Percentiles rank a stretch among this genome's conserved stretches.
Conservation (phyloP, 2,329 filamentous ascomycete genomes). For the Chaetomium globosum region DNA sequence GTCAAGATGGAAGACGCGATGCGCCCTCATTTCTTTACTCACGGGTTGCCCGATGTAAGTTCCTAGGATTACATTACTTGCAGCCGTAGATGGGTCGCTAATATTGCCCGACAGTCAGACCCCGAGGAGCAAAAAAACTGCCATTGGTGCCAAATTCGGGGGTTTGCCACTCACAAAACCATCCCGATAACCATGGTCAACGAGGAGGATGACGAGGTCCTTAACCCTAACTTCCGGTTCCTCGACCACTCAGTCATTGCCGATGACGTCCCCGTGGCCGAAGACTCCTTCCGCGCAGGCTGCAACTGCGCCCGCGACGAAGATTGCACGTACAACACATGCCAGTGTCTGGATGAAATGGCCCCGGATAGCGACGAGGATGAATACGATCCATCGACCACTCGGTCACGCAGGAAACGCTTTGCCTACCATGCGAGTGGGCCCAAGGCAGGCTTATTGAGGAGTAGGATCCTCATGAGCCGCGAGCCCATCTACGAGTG, state of each 20-base stretch:
- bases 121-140: slow-evolving; percentile 48
- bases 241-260: slow-evolving; percentile 64
- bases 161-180: slow-evolving; percentile 52
- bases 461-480: slow-evolving; percentile 55
- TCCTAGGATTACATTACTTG: too few species aligned
- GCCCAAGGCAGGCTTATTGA: slow-evolving; percentile 54
- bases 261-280: slow-evolving; percentile 61
- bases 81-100: slow-evolving; percentile 18
- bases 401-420: slow-evolving; percentile 43
- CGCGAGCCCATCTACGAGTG: slow-evolving; percentile 76
- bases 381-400: slow-evolving; percentile 52
- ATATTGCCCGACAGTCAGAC: slow-evolving; percentile 38
- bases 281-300: slow-evolving; percentile 66
- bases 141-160: slow-evolving; percentile 64
- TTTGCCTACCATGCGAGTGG: slow-evolving; percentile 69
- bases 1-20: slow-evolving; percentile 30
- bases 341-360: slow-evolving; percentile 65
- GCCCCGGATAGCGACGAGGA: slow-evolving; percentile 61
- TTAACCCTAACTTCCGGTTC: slow-evolving; percentile 69
- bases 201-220: slow-evolving; percentile 53
- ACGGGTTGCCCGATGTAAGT: slow-evolving; percentile 43
- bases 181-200: slow-evolving; percentile 68
- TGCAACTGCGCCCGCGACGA: slow-evolving; percentile 66
- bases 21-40: slow-evolving; percentile 52
- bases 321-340: slow-evolving; percentile 68